A percentile compares a stretch with the other conserved stretches of the same genome.
These are phyloP conservation scores for Panicum hallii DNA, from an alignment of 202 grass and related monocot species.

Conservation along the genomic window DNA sequence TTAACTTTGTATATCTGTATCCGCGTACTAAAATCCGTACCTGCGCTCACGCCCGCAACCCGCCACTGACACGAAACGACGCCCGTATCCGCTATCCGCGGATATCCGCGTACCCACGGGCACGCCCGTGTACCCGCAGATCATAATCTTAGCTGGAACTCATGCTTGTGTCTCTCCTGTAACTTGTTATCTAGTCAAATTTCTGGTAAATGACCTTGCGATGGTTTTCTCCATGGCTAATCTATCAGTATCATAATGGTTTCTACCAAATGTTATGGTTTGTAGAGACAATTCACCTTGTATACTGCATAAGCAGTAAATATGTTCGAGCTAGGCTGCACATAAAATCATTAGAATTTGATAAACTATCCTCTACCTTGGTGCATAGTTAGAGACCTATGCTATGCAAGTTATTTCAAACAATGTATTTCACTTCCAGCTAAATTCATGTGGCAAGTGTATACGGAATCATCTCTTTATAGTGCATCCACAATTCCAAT, in stretches of 20 bases:
- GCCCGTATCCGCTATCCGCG: too few species aligned
- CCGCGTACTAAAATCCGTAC: too few species aligned
- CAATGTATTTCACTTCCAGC: background rate
- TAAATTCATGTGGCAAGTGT: slow-evolving; percentile 27
- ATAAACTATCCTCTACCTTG: background rate
- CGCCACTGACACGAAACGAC: too few species aligned
- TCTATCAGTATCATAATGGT: background rate
- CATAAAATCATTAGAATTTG: background rate
- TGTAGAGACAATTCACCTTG: background rate
- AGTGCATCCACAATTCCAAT: slow-evolving; percentile 16
- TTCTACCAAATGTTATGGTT: slow-evolving; percentile 21
- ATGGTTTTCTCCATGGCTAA: slow-evolving; percentile 31
- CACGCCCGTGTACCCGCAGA: too few species aligned
- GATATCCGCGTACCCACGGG: too few species aligned
- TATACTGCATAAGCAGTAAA: slow-evolving; percentile 4
- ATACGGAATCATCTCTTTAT: slow-evolving; percentile 2
- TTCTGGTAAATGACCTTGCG: slow-evolving; percentile 16
- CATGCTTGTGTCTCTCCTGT: slow-evolving; percentile 23
- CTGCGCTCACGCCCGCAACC: too few species aligned
- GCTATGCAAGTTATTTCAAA: background rate
- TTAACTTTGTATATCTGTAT: too few species aligned
- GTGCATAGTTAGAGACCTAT: background rate
- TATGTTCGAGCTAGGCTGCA: slow-evolving; percentile 15
- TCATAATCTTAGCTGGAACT: slow-evolving; percentile 97
- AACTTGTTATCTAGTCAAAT: slow-evolving; percentile 22